A percentile compares a stretch with the other conserved stretches of the same genome.
Evolutionary conservation across 208 protist genomes (phyloP).

Genomic region (Trichomonas gallinae): DNA sequence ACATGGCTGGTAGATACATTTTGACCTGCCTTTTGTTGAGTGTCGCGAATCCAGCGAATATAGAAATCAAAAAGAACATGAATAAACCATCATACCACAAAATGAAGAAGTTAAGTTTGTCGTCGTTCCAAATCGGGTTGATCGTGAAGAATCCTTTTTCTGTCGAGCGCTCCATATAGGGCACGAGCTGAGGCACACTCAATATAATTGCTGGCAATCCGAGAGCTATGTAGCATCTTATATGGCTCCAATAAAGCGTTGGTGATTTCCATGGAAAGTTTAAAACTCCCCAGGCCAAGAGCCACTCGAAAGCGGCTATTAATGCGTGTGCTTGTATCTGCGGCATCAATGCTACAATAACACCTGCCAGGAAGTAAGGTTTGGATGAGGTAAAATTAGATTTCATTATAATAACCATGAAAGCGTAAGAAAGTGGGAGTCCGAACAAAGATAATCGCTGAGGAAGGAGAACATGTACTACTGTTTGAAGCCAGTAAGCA

Average conservation of each 20-base stretch:
- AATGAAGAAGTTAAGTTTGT: background rate
- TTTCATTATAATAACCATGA: background rate
- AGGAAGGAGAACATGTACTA: background rate
- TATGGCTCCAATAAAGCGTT: too few relatives aligned
- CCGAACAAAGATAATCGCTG: background rate
- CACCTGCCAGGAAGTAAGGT: background rate
- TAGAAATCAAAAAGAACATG: background rate
- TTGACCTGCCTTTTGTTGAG: background rate
- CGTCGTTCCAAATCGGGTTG: background rate
- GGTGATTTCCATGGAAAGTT: background rate
- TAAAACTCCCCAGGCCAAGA: background rate
- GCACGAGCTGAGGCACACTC: background rate
- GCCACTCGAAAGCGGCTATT: background rate
- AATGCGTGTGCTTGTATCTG: background rate
- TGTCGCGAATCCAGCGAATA: background rate
- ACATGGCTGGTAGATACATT: background rate
- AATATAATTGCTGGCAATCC: background rate
- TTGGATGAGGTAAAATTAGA: background rate
- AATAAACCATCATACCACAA: background rate
- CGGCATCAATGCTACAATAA: background rate
- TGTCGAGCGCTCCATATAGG: background rate
- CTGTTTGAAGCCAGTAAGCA: background rate
- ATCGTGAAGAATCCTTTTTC: background rate
- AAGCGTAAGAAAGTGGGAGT: background rate
- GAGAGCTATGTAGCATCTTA: background rate